Conservation (phyloP, 495 filamentous ascomycete genomes). For the Chaetomium fimeti region DNA sequence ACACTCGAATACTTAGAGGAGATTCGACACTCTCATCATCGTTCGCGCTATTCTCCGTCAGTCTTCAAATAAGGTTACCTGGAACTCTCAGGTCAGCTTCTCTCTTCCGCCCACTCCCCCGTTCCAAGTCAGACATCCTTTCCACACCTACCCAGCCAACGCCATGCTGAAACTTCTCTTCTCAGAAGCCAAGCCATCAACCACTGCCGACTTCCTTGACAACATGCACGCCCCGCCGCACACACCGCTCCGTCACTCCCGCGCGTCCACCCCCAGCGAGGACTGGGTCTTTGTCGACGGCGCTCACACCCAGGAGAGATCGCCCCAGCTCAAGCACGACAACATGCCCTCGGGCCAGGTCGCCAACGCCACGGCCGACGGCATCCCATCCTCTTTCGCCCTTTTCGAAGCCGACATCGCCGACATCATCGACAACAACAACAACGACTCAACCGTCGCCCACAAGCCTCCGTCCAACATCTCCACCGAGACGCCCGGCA, state of each 20-base stretch:
- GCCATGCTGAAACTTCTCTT: too few relatives aligned
- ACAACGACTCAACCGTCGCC: background rate
- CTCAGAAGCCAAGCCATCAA: too few relatives aligned
- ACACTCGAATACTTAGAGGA: too few relatives aligned
- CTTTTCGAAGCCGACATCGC: background rate
- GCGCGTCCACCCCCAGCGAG: constrained; percentile 5
- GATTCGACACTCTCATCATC: background rate
- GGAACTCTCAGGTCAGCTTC: background rate
- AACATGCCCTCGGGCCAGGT: constrained; percentile 33
- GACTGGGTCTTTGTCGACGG: constrained; percentile 11
- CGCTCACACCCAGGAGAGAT: constrained; percentile 26
- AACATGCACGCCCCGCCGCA: background rate
- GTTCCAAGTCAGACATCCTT: background rate
- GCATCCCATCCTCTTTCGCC: background rate
- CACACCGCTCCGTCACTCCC: background rate
- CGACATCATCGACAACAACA: constrained; percentile 1
- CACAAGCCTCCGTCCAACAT: constrained; percentile 17
- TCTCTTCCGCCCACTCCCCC: background rate
- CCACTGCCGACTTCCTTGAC: background rate
- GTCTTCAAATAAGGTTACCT: background rate
- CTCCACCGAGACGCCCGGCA: constrained; percentile 19
- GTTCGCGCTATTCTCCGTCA: background rate
- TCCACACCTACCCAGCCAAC: background rate
- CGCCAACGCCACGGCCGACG: constrained; percentile 15
- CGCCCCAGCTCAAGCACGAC: constrained; percentile 34